A percentile compares a stretch with the other conserved stretches of the same genome.
phyloP scores from a whole-genome alignment of 495 filamentous ascomycete species.

The Massariosphaeria phaeospora region DNA sequence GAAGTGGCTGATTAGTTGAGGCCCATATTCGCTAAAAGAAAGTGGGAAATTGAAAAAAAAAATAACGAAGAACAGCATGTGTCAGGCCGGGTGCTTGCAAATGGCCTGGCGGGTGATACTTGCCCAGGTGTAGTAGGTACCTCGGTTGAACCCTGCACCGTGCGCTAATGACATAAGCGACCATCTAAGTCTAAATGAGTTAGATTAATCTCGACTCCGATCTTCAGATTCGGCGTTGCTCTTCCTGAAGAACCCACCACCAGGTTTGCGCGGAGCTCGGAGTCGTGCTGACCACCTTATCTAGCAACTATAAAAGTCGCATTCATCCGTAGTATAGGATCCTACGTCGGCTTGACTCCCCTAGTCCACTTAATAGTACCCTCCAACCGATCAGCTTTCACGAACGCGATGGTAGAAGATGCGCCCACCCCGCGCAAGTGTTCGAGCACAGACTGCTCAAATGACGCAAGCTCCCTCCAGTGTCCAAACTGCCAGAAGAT shows the following conservation, averaged over 20 bases:
- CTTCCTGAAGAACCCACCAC: background rate
- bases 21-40: background rate
- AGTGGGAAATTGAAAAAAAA: background rate
- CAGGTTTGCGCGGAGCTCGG: slow-evolving; percentile 6
- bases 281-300: slow-evolving; percentile 2
- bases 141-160: too few species aligned
- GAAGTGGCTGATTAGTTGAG: background rate
- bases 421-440: slow-evolving; percentile 56
- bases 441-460: slow-evolving; percentile 71
- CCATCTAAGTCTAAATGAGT: too few species aligned
- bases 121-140: too few species aligned
- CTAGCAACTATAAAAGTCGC: background rate
- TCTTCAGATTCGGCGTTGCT: slow-evolving; percentile 3
- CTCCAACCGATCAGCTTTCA: background rate
- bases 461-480: slow-evolving; percentile 77
- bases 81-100: background rate
- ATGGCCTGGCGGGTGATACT: too few species aligned
- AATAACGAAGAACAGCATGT: background rate
- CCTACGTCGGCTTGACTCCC: background rate
- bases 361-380: background rate
- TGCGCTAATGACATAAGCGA: too few species aligned
- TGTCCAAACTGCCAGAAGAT: slow-evolving; percentile 92
- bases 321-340: background rate
- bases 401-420: slow-evolving; percentile 19
- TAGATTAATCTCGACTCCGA: slow-evolving; percentile 6